phyloP scores from a whole-genome alignment of 2,329 filamentous ascomycete species.

The Truncatella angustata region DNA sequence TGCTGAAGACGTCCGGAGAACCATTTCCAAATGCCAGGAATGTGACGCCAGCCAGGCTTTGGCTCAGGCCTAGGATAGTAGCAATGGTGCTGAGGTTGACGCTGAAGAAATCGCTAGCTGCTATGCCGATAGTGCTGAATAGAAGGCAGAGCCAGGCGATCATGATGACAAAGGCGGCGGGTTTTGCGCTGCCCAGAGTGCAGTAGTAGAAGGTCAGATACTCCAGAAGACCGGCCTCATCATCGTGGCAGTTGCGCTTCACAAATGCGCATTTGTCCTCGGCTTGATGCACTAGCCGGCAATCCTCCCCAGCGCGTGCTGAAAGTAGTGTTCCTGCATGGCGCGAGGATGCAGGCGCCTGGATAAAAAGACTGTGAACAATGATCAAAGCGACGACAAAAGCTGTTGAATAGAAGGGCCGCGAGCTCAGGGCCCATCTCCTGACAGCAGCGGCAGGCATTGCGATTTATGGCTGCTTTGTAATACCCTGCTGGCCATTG shows the following conservation, averaged over 20 bases:
- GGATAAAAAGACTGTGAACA: slow-evolving; percentile 40
- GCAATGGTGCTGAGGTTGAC: slow-evolving; percentile 94
- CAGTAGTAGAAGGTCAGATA: slow-evolving; percentile 95
- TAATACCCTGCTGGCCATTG: not conserved
- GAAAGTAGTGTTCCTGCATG: slow-evolving; percentile 14
- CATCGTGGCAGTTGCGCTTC: slow-evolving; percentile 75
- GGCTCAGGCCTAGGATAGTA: slow-evolving; percentile 84
- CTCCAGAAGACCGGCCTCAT: slow-evolving; percentile 84
- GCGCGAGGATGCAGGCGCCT: slow-evolving; percentile 14
- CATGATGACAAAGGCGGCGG: slow-evolving; percentile 76
- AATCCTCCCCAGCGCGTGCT: slow-evolving; percentile 48
- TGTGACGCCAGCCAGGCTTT: slow-evolving; percentile 94
- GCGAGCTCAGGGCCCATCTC: slow-evolving; percentile 38
- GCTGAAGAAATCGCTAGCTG: slow-evolving; percentile 97
- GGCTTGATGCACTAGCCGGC: slow-evolving; percentile 74
- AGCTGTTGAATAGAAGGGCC: slow-evolving; percentile 49
- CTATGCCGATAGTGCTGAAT: slow-evolving; percentile 96
- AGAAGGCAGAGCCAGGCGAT: slow-evolving; percentile 82
- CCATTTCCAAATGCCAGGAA: slow-evolving; percentile 97
- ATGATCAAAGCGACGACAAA: slow-evolving; percentile 45
- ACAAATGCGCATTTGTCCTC: slow-evolving; percentile 86
- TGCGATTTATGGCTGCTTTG: not conserved
- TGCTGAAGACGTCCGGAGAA: slow-evolving; percentile 97
- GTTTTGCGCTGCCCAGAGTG: slow-evolving; percentile 63
- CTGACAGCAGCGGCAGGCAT: slow-evolving; percentile 13